Base-by-base conservation (phyloP, 2,329 filamentous ascomycete genomes). In the Penicillium sp. region DNA sequence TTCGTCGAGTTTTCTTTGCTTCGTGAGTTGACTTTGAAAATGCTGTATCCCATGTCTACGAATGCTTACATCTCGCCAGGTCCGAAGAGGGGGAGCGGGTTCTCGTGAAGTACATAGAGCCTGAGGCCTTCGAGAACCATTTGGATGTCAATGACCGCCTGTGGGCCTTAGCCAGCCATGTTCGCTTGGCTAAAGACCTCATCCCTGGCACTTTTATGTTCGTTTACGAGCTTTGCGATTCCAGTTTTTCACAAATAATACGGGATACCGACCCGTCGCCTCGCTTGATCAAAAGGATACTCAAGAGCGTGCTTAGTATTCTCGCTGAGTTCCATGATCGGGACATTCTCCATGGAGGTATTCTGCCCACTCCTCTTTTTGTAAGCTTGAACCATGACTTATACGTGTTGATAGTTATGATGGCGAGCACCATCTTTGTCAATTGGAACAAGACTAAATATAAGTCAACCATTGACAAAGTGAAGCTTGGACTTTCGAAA, bases 171-270 rank as follows among this genome's bases (percentile, higher is more conserved):
- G 65, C 56, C 47, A 63, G 56, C 29, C 62, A 80, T 66, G 64
- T 81, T 52, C 75, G 79, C 41, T 72, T 75, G 5, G 60, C 77
- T 19, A 69, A 76, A 48, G 81, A 83, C 66, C 79, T 76, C 45
- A 72, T 82, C 62, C 79, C 80, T 7, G 76, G 80, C 21, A 71
- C 78, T 64, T 78, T 75, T 31, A 79, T 82, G 71, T 82, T 82
- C 64, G 76, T 81, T 62, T 83, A 79, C 59, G 75, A 78, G 61
- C 81, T 81, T 69, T 70, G 81, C 64, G 5, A 17, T 41, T 76
- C 71, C 5, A 78, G 78, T 54, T 71, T 82, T 71, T 72, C 82
- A 19, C 74, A 83, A 60, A 72, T 71, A 64, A 75, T 82, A 62
- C 76, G 71, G 56, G 77, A 79, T 66, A 78, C 77, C 66, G 71